Evolutionary conservation across 441 rosid species (phyloP), one percentile per base, ranked within the genome.

Genomic region (Flueggea neowawraea): DNA sequence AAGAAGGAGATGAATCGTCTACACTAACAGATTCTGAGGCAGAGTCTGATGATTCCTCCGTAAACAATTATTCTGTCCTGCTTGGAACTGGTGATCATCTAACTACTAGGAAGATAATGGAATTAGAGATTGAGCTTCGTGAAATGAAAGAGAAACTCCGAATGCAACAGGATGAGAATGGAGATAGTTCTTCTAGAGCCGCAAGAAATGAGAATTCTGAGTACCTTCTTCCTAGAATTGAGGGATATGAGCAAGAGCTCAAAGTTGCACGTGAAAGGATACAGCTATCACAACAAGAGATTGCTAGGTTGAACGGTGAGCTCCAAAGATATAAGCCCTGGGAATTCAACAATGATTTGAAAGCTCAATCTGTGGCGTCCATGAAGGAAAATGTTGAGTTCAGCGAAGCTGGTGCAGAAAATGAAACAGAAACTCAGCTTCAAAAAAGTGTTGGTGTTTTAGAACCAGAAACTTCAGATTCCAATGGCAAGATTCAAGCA

Each of bases 1-100:
- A 73, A 74, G 97, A 87, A 69, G 98, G 84, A 71, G 91, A 89
- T 65, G 96, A 95, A 58, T 73, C 86, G 13, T 86, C 90, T 61
- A 83, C 93, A 31, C 32, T 79, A 52, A 74, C 95, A 1, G 94
- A 87, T 77, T 91, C 91, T 8, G 99, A 87, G 31, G 32, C 82
- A 0, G 99, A 89, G 63, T 87, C 88, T 10, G 99, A 95, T 69
- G 80, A 82, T 58, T 86, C 88, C 49, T 94, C 94, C 0, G 80
- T 89, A 10, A 82, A 81, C 77, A 93, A 82, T 74, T 81, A 74
- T 78, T 78, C 91, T 2, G 74, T 70, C 66, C 60, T 77, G 11
- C 64, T 73, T 14, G 83, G 82, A 15, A 73, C 70, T 61, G 72
- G 85, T 66, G 67, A 72, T 41, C 92, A 81, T 67, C 88, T 84